phyloP scores from a whole-genome alignment of 2,329 filamentous ascomycete genomes.

The Coleophoma eucalyptorum region DNA sequence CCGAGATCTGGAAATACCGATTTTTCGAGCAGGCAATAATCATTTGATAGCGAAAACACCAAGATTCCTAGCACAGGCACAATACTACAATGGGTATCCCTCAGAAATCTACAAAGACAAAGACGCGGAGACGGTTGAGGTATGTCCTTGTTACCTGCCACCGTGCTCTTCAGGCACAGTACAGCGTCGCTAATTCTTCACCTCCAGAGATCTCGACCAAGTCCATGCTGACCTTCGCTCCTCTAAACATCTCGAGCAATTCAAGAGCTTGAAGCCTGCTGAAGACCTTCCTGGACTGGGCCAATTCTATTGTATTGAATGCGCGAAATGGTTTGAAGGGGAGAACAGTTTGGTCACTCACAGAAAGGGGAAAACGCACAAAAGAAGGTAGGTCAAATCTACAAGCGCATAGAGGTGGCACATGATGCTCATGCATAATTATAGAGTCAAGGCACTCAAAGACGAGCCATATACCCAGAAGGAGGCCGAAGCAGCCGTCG shows the following conservation, averaged over 20 bases:
- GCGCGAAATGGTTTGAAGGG: constrained; percentile 94
- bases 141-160: constrained; percentile 25
- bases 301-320: constrained; percentile 83
- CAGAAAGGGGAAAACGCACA: constrained; percentile 86
- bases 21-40: no score
- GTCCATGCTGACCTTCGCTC: constrained; percentile 78
- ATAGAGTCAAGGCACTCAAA: constrained; percentile 73
- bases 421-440: neutral
- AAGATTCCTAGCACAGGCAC: neutral
- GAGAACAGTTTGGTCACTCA: constrained; percentile 74
- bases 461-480: constrained; percentile 86
- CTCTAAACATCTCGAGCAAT: constrained; percentile 75
- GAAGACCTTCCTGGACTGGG: constrained; percentile 90
- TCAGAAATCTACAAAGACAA: constrained; percentile 61
- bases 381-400: constrained; percentile 62
- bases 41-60: no score
- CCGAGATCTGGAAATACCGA: no score
- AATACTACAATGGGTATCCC: constrained; percentile 56
- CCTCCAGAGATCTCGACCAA: constrained; percentile 80
- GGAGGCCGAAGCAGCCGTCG: constrained; percentile 77
- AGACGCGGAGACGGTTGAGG: constrained; percentile 69
- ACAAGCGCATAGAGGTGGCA: no score
- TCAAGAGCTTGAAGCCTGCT: constrained; percentile 71
- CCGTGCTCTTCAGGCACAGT: neutral
- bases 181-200: neutral